Percentiles rank a stretch among this genome's conserved stretches.
Conservation (phyloP, 108 stramenopile genomes). For the Aurantiochytrium sp. region DNA sequence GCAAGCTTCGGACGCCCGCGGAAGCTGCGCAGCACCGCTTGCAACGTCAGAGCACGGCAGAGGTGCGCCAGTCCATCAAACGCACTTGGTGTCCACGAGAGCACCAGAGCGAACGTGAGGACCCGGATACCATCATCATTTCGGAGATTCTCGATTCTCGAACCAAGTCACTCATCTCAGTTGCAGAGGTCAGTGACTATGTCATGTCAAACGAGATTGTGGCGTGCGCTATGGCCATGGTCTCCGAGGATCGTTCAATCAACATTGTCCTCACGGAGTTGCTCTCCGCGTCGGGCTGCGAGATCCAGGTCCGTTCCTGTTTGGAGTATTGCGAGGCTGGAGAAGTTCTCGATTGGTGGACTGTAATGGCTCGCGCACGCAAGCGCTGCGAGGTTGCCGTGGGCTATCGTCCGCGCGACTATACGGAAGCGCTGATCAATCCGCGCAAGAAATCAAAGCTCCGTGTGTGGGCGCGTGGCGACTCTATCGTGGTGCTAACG, state of each 20-base stretch:
- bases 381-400: constrained; percentile 34
- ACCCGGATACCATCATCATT: constrained; percentile 17
- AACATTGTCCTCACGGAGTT: constrained; percentile 37
- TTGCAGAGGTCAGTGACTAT: constrained; percentile 35
- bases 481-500: constrained; percentile 32
- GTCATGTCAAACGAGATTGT: constrained; percentile 48
- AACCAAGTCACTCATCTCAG: constrained; percentile 36
- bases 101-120: not conserved
- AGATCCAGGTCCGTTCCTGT: constrained; percentile 28
- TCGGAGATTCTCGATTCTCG: constrained; percentile 46
- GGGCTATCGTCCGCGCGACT: constrained; percentile 37
- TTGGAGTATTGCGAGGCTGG: constrained; percentile 22
- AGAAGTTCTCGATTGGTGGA: constrained; percentile 34
- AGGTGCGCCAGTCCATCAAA: not conserved
- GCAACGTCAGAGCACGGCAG: not conserved
- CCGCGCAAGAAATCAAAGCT: constrained; percentile 31
- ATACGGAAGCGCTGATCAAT: constrained; percentile 30
- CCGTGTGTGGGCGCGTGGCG: constrained; percentile 23
- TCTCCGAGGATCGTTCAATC: constrained; percentile 44
- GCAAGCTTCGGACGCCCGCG: not conserved
- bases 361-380: constrained; percentile 26
- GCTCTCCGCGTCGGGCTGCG: constrained; percentile 39
- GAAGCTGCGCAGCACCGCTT: not conserved
- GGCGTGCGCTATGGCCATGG: constrained; percentile 32
- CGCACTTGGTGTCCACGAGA: constrained; percentile 1